Evolutionary conservation across 805 yeast species (phyloP).

Genomic region (Lachancea waltii): DNA sequence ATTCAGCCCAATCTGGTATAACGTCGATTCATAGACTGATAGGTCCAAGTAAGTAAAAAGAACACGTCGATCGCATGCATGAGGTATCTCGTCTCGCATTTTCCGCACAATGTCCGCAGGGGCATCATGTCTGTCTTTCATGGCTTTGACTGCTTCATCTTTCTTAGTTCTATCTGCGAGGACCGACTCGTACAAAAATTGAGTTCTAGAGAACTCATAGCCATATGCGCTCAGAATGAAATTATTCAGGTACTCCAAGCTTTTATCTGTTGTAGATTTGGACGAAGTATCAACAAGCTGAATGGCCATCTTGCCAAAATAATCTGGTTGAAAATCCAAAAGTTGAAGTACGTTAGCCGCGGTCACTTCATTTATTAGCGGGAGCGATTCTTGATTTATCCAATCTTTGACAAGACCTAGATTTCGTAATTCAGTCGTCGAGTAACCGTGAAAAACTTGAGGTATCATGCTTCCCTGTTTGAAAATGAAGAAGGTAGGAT

Average conservation of each 20-base stretch:
- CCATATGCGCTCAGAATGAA: slow-evolving; percentile 39
- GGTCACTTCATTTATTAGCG: slow-evolving; percentile 48
- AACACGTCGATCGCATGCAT: slow-evolving; percentile 38
- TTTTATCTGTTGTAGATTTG: slow-evolving; percentile 21
- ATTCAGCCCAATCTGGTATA: slow-evolving; percentile 20
- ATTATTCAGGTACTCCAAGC: slow-evolving; percentile 17
- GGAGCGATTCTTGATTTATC: slow-evolving; percentile 43
- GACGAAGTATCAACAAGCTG: slow-evolving; percentile 20
- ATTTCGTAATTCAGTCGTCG: slow-evolving; percentile 57
- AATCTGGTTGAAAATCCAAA: slow-evolving; percentile 14
- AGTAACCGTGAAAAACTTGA: slow-evolving; percentile 50
- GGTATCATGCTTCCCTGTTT: slow-evolving; percentile 51
- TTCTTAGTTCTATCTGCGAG: slow-evolving; percentile 39
- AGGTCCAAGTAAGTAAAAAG: slow-evolving; percentile 48
- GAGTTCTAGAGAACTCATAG: slow-evolving; percentile 40
- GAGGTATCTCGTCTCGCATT: slow-evolving; percentile 43
- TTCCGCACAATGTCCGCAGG: slow-evolving; percentile 40
- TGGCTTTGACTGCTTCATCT: slow-evolving; percentile 35
- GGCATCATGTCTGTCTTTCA: slow-evolving; percentile 41
- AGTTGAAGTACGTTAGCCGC: slow-evolving; percentile 25
- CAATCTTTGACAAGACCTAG: slow-evolving; percentile 43
- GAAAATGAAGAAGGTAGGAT: slow-evolving; percentile 57
- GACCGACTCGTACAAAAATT: slow-evolving; percentile 35
- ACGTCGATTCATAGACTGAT: slow-evolving; percentile 30
- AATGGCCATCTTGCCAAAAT: slow-evolving; percentile 19